Percentiles rank a stretch among this genome's conserved stretches.
Evolutionary conservation across 73 alveolate genomes (phyloP).

Genomic region (Paramecium tetraurelia): DNA sequence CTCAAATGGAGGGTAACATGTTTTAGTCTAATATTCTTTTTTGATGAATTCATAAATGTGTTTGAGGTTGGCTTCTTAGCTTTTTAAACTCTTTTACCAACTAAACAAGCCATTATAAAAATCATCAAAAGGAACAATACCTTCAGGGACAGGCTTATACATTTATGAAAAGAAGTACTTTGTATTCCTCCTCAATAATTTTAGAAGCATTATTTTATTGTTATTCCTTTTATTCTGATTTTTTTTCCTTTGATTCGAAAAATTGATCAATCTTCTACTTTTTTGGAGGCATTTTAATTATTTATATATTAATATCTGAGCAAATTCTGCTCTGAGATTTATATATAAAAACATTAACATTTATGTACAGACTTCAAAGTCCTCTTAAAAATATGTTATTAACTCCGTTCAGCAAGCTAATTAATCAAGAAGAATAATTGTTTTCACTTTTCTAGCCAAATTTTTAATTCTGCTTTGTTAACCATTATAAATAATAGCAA

Average conservation of each 20-base stretch:
- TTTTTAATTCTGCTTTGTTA: too few species aligned
- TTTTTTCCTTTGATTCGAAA: not conserved
- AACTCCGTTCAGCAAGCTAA: not conserved
- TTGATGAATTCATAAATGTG: conserved; percentile 66
- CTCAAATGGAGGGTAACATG: conserved; percentile 91
- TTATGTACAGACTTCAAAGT: not conserved
- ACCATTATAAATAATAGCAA: too few species aligned
- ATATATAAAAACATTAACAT: not conserved
- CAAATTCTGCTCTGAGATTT: not conserved
- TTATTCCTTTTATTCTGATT: not conserved
- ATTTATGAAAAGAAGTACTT: not conserved
- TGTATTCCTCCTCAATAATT: not conserved
- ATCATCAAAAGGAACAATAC: conserved; percentile 59
- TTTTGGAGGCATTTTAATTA: conserved; percentile 44
- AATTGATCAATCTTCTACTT: conserved; percentile 10
- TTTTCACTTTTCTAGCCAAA: too few species aligned
- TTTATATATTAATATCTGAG: not conserved
- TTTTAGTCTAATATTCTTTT: conserved; percentile 77
- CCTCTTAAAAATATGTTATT: not conserved
- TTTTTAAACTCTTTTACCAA: conserved; percentile 26
- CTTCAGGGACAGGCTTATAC: conserved; percentile 17
- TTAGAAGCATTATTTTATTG: not conserved
- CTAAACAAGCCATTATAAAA: conserved; percentile 38
- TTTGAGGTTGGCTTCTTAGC: conserved; percentile 26
- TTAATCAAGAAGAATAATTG: not conserved